Evolutionary conservation across 345 rosid species (phyloP).

Genomic region (Salix caprea): DNA sequence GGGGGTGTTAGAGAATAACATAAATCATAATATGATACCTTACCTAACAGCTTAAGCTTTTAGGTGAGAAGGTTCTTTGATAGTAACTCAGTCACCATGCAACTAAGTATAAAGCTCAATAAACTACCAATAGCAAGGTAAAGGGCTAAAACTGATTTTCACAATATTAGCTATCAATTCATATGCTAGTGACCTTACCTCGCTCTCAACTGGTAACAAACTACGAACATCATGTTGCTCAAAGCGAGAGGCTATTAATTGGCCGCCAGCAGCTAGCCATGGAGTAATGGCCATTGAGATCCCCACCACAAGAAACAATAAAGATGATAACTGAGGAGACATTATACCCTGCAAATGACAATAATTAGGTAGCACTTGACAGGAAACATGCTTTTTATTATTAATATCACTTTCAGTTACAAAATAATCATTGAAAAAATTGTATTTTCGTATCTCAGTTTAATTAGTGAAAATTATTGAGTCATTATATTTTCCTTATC

Average conservation of each 20-base stretch:
- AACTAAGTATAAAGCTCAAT: not conserved
- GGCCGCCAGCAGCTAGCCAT: slow-evolving; percentile 99
- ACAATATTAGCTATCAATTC: slow-evolving; percentile 1
- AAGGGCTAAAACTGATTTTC: not conserved
- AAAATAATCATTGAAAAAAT: not conserved
- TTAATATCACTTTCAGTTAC: not conserved
- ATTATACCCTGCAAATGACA: slow-evolving; percentile 74
- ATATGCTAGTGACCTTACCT: slow-evolving; percentile 46
- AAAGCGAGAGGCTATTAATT: slow-evolving; percentile 90
- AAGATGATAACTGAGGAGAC: slow-evolving; percentile 87
- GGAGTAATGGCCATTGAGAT: slow-evolving; percentile 98
- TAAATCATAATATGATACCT: no score
- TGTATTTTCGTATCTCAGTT: not conserved
- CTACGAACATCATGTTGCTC: slow-evolving; percentile 96
- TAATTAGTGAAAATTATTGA: slow-evolving; percentile 1
- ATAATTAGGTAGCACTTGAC: slow-evolving; percentile 13
- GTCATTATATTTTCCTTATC: not conserved
- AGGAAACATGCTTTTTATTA: not conserved
- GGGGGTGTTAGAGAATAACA: no score
- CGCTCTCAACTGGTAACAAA: slow-evolving; percentile 90
- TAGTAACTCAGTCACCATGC: not conserved
- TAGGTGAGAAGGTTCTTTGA: no score
- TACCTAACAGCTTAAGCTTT: no score
- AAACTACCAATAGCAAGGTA: slow-evolving; percentile 7
- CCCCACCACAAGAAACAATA: slow-evolving; percentile 94